phyloP scores from a whole-genome alignment of 805 yeast species.

The Priceomyces melissophilus region DNA sequence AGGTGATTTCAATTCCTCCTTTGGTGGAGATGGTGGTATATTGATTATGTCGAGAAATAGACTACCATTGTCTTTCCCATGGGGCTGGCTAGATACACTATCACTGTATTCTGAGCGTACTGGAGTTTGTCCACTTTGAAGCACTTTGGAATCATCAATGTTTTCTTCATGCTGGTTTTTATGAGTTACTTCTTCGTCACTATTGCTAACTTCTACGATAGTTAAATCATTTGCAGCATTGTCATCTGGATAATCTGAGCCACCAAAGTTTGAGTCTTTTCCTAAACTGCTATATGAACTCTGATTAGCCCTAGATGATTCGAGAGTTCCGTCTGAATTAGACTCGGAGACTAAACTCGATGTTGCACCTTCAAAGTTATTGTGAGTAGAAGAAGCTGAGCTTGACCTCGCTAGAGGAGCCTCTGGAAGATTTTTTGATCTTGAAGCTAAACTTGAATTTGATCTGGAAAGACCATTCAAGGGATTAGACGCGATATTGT shows the following conservation, averaged over 20 bases:
- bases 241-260: neutral
- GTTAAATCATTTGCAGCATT: conserved; percentile 24
- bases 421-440: conserved; percentile 11
- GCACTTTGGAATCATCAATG: neutral
- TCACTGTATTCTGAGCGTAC: neutral
- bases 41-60: conserved; percentile 18
- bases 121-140: conserved; percentile 2
- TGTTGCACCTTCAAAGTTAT: neutral
- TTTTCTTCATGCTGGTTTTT: conserved; percentile 3
- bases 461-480: conserved; percentile 2
- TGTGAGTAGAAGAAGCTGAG: conserved; percentile 1
- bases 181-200: conserved; percentile 32
- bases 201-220: conserved; percentile 40
- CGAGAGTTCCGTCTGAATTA: conserved; percentile 14
- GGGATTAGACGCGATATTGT: neutral
- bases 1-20: conserved; percentile 4
- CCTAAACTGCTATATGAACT: conserved; percentile 7
- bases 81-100: neutral
- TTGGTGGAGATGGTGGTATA: conserved; percentile 9
- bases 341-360: neutral
- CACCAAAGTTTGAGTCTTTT: conserved; percentile 1
- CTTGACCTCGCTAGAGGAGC: conserved; percentile 8
- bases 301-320: conserved; percentile 14
- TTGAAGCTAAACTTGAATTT: conserved; percentile 9
- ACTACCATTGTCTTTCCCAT: conserved; percentile 11